Evolutionary conservation across 2,329 filamentous ascomycete species (phyloP).

Genomic region (Pseudomassariella vexata): DNA sequence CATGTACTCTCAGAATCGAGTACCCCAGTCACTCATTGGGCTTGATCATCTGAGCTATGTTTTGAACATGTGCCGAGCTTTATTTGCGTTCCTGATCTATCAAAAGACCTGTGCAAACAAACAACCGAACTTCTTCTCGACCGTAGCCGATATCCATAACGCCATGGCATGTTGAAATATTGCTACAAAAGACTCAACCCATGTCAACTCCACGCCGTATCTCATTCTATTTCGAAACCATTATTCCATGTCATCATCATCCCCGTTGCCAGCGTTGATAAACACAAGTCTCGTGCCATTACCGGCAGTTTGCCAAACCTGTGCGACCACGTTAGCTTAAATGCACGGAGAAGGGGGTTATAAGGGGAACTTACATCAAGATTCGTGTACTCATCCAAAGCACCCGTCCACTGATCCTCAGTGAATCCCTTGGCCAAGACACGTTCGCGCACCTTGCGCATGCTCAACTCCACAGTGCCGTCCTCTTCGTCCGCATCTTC

Average conservation of each 20-base stretch:
- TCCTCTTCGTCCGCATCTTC: slow-evolving; percentile 47
- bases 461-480: slow-evolving; percentile 64
- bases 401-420: slow-evolving; percentile 80
- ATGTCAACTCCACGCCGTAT: background rate
- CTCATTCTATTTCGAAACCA: background rate
- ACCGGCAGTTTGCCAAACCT: slow-evolving; percentile 76
- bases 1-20: too few relatives aligned
- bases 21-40: too few relatives aligned
- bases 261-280: slow-evolving; percentile 52
- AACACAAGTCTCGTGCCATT: slow-evolving; percentile 68
- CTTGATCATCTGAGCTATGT: too few relatives aligned
- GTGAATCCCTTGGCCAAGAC: slow-evolving; percentile 97
- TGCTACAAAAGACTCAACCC: slow-evolving; percentile 1
- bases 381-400: slow-evolving; percentile 82
- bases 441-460: slow-evolving; percentile 83
- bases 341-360: background rate
- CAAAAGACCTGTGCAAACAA: slow-evolving; percentile 2
- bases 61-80: too few relatives aligned
- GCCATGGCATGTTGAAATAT: slow-evolving; percentile 2
- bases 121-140: background rate
- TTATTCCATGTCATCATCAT: slow-evolving; percentile 43
- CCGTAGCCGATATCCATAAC: slow-evolving; percentile 3
- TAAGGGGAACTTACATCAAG: slow-evolving; percentile 69
- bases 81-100: background rate
- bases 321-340: slow-evolving; percentile 28